phyloP scores from a whole-genome alignment of 192 early-diverging fungal genomes.

The Backusella tarrabulga region DNA sequence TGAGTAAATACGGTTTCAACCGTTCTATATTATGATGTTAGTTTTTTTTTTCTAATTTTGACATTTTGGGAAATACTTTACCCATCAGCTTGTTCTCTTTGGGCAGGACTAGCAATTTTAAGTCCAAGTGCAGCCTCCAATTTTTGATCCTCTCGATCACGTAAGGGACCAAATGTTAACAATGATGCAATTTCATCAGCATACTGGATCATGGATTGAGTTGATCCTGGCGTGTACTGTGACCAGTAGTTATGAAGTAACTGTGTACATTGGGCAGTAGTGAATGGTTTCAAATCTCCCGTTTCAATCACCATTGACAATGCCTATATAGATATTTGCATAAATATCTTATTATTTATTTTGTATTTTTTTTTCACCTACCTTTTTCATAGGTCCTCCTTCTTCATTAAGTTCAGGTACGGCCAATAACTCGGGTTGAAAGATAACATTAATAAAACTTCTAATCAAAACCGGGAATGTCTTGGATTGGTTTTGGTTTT shows the following conservation, averaged over 20 bases:
- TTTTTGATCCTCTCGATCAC: constrained; percentile 52
- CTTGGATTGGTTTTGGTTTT: constrained; percentile 25
- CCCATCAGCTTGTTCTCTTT: constrained; percentile 24
- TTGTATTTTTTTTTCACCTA: not conserved
- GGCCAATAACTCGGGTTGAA: constrained; percentile 25
- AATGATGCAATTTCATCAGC: constrained; percentile 30
- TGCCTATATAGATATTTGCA: constrained; percentile 10
- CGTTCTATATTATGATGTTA: constrained; percentile 13
- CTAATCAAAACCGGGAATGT: constrained; percentile 24
- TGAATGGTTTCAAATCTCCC: constrained; percentile 28
- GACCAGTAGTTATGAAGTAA: constrained; percentile 30
- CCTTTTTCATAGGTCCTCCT: constrained; percentile 35
- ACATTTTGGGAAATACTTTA: not conserved
- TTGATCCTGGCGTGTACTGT: constrained; percentile 13
- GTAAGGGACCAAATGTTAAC: constrained; percentile 45
- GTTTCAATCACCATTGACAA: constrained; percentile 19
- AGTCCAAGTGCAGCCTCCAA: constrained; percentile 44
- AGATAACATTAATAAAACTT: constrained; percentile 22
- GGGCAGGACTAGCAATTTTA: constrained; percentile 24
- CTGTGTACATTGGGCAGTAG: constrained; percentile 17
- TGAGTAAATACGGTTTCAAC: constrained; percentile 25
- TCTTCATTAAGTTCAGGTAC: constrained; percentile 22
- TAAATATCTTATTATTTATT: not conserved
- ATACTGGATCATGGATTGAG: constrained; percentile 24
- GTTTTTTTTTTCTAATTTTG: not conserved